phyloP scores from a whole-genome alignment of 1,139 yeast species.

The Sugiyamaella sp. region DNA sequence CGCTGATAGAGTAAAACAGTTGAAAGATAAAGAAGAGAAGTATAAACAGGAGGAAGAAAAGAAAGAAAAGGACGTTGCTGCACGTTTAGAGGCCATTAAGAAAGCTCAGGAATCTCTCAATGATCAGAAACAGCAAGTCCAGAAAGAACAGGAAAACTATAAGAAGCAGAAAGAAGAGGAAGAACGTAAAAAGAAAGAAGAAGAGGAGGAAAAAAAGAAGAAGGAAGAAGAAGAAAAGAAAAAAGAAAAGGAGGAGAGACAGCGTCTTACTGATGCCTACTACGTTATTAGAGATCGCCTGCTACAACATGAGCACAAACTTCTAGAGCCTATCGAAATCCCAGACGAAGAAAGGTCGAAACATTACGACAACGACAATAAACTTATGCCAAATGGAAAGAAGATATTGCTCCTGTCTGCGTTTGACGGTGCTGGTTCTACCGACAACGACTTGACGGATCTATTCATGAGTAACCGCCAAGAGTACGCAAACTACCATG shows the following conservation, averaged over 20 bases:
- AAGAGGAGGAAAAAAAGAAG: conserved; percentile 16
- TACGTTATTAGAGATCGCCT: conserved; percentile 12
- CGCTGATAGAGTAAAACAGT: conserved; percentile 3
- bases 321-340: conserved; percentile 17
- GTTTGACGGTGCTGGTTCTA: conserved; percentile 38
- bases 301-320: conserved; percentile 18
- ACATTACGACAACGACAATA: conserved; percentile 22
- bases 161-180: conserved; percentile 21
- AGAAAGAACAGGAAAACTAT: conserved; percentile 15
- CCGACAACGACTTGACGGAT: conserved; percentile 33
- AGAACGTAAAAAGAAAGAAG: conserved; percentile 20
- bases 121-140: conserved; percentile 17
- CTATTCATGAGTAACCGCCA: conserved; percentile 39
- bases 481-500: conserved; percentile 41
- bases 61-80: conserved; percentile 6
- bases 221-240: conserved; percentile 17
- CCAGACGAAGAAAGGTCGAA: conserved; percentile 10
- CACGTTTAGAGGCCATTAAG: conserved; percentile 12
- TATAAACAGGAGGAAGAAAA: conserved; percentile 8
- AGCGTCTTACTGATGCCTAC: conserved; percentile 15
- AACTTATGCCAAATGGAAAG: conserved; percentile 33
- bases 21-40: conserved; percentile 14
- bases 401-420: conserved; percentile 40
- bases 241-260: conserved; percentile 21
- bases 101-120: conserved; percentile 14